phyloP scores from a whole-genome alignment of 75 land plant species.

The Pinus taeda region DNA sequence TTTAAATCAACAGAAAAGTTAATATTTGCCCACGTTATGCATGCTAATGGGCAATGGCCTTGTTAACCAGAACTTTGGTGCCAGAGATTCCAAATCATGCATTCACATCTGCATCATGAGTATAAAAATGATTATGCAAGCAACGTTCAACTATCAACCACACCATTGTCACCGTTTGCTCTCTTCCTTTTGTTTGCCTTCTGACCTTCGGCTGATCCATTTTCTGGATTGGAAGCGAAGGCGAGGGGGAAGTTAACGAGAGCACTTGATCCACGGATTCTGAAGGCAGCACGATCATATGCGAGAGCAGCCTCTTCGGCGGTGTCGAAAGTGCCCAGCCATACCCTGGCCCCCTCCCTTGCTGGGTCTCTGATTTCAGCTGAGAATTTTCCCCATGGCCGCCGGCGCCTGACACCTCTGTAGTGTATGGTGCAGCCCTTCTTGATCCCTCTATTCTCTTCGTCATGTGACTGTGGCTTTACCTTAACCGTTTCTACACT shows the following conservation, averaged over 20 bases:
- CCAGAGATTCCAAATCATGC: no score
- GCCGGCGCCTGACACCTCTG: not conserved
- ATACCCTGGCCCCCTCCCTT: not conserved
- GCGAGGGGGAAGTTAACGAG: not conserved
- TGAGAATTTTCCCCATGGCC: not conserved
- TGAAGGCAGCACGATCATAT: not conserved
- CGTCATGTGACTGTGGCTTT: no score
- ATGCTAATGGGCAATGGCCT: no score
- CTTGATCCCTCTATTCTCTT: no score
- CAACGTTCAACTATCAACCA: not conserved
- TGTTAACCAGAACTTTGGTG: no score
- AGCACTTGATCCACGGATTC: not conserved
- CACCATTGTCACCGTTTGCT: not conserved
- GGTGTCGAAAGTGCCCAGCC: not conserved
- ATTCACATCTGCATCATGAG: no score
- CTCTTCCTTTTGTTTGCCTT: not conserved
- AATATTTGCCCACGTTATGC: no score
- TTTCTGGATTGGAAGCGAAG: not conserved
- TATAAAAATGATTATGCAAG: no score
- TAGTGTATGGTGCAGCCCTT: not conserved
- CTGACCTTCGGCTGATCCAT: not conserved
- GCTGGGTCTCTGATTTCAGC: not conserved
- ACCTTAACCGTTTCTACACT: no score
- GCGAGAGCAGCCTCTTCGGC: not conserved
- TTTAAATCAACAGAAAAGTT: no score